phyloP scores from a whole-genome alignment of 2,329 filamentous ascomycete species.

The Knufia petricola region DNA sequence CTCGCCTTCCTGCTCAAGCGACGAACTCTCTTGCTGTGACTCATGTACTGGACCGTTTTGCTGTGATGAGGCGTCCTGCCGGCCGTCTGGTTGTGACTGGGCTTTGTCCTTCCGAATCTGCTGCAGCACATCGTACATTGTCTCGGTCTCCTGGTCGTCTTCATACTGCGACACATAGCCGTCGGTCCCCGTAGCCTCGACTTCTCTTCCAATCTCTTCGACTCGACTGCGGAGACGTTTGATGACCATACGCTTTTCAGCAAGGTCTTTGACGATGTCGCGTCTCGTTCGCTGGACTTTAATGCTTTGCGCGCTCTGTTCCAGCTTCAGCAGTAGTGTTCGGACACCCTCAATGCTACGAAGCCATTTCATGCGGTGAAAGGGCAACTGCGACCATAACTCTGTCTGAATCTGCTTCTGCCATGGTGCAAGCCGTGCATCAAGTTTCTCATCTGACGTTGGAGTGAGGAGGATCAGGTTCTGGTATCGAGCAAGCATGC shows the following conservation, averaged over 20 bases:
- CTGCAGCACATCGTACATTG: slow-evolving; percentile 17
- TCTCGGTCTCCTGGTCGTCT: slow-evolving; percentile 16
- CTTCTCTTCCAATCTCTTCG: slow-evolving; percentile 20
- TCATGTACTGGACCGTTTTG: not conserved
- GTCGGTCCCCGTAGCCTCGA: slow-evolving; percentile 13
- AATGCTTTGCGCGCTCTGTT: slow-evolving; percentile 31
- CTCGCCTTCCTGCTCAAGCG: slow-evolving; percentile 7
- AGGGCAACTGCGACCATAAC: slow-evolving; percentile 31
- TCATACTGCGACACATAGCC: slow-evolving; percentile 8
- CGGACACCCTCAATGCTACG: slow-evolving; percentile 39
- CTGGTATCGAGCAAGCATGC: slow-evolving; percentile 35
- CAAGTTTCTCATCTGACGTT: slow-evolving; percentile 5
- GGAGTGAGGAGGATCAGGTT: slow-evolving; percentile 32
- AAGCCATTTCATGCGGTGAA: slow-evolving; percentile 32
- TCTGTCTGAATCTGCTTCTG: slow-evolving; percentile 20
- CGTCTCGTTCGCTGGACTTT: slow-evolving; percentile 32
- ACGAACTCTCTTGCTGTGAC: not conserved
- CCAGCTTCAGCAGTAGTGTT: slow-evolving; percentile 32
- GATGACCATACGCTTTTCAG: slow-evolving; percentile 27
- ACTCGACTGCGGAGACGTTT: slow-evolving; percentile 18
- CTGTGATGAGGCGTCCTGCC: slow-evolving; percentile 13
- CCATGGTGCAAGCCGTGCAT: slow-evolving; percentile 27
- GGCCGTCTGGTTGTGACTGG: slow-evolving; percentile 7
- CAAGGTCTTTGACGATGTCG: slow-evolving; percentile 32
- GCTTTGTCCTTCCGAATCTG: not conserved